A percentile compares a stretch with the other conserved stretches of the same genome.
Conservation (phyloP, 139 green algal genomes). For the Eudorina sp. region DNA sequence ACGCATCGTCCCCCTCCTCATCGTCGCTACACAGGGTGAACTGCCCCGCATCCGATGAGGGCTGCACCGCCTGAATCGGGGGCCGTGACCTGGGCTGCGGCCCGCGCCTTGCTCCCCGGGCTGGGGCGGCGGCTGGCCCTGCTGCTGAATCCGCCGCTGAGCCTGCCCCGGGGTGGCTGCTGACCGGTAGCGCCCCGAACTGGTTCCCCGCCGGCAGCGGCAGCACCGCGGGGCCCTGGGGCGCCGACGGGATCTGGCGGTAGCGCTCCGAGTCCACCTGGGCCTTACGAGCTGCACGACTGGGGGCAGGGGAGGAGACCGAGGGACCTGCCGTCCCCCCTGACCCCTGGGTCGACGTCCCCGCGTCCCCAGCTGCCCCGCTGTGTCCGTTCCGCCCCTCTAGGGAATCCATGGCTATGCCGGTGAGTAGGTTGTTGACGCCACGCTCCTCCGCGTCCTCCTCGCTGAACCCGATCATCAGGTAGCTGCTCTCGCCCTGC, state of each 20-base stretch:
- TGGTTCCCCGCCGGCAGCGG: neutral
- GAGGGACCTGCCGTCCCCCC: too few relatives aligned
- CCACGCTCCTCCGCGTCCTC: slow-evolving; percentile 44
- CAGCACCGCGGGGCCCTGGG: neutral
- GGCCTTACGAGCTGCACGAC: neutral
- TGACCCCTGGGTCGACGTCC: neutral
- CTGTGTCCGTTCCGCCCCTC: neutral
- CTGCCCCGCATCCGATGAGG: neutral
- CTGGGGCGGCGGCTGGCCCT: neutral
- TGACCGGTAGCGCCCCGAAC: neutral
- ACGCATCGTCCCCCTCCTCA: neutral
- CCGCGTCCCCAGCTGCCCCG: neutral
- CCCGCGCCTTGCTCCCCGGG: neutral
- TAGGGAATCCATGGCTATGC: slow-evolving; percentile 23
- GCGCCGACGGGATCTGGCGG: neutral
- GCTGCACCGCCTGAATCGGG: neutral
- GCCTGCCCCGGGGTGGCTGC: neutral
- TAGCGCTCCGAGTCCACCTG: slow-evolving; percentile 8
- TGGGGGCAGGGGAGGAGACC: neutral
- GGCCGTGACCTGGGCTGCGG: neutral
- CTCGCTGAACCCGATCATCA: slow-evolving; percentile 51
- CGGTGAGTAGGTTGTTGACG: slow-evolving; percentile 21
- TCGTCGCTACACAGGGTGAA: slow-evolving; percentile 10
- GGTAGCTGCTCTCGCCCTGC: slow-evolving; percentile 40
- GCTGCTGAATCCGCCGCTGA: neutral